phyloP scores from a whole-genome alignment of 352 stramenopile species.

The Pseudoperonospora humuli region DNA sequence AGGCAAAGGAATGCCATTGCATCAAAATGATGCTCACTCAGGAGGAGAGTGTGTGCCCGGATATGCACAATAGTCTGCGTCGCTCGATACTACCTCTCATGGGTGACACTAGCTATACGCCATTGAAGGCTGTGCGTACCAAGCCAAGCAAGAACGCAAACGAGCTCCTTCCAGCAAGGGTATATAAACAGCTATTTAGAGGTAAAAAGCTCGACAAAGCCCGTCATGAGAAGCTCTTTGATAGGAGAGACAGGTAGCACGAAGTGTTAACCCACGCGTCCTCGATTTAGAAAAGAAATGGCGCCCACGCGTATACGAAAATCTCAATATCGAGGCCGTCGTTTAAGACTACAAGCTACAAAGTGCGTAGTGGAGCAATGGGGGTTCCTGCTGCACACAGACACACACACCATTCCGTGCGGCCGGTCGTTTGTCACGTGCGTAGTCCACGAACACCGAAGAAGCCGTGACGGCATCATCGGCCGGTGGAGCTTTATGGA shows the following conservation, averaged over 20 bases:
- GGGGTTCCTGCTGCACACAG: too few species aligned
- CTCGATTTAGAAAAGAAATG: too few species aligned
- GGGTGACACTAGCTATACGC: conserved; percentile 62
- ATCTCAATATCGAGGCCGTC: too few species aligned
- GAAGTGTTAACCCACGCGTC: too few species aligned
- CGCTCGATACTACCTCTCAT: conserved; percentile 72
- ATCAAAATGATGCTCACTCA: conserved; percentile 96
- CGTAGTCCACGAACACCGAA: too few species aligned
- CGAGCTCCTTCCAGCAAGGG: conserved; percentile 28
- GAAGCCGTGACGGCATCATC: too few species aligned
- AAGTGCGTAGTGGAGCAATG: too few species aligned
- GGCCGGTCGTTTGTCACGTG: too few species aligned
- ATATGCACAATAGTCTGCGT: conserved; percentile 73
- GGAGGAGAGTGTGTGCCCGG: conserved; percentile 91
- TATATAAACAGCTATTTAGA: background rate
- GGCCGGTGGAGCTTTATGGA: too few species aligned
- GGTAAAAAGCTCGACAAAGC: background rate
- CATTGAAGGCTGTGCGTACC: conserved; percentile 43
- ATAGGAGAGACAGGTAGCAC: conserved; percentile 8
- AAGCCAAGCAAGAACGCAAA: conserved; percentile 39
- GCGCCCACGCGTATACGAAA: too few species aligned
- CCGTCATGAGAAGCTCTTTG: conserved; percentile 13
- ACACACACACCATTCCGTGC: too few species aligned
- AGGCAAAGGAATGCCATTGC: conserved; percentile 93
- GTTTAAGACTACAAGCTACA: too few species aligned